phyloP scores from a whole-genome alignment of 148 eudicot genomes.

The Rhododendron molle region DNA sequence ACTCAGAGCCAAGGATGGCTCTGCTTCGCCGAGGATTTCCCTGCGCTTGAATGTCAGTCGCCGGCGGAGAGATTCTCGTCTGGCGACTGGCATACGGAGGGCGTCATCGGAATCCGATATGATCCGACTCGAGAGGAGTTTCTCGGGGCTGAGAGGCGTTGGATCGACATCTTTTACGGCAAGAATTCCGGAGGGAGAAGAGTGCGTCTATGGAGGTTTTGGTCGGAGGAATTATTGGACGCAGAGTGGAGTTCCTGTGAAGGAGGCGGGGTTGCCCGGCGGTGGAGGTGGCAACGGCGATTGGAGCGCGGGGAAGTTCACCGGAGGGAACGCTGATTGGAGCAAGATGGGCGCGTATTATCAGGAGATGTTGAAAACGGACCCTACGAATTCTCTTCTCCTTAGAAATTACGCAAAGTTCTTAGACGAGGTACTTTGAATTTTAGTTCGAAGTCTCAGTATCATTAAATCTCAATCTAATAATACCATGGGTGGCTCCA shows the following conservation, averaged over 20 bases:
- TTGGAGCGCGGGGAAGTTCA: neutral
- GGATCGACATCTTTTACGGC: slow-evolving; percentile 32
- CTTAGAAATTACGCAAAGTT: slow-evolving; percentile 67
- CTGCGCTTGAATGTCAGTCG: slow-evolving; percentile 10
- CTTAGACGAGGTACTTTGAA: slow-evolving; percentile 58
- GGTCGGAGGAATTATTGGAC: neutral
- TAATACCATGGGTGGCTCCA: too few species aligned
- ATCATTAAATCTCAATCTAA: too few species aligned
- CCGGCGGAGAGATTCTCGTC: neutral
- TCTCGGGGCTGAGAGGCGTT: neutral
- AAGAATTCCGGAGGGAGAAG: slow-evolving; percentile 27
- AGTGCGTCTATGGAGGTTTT: neutral
- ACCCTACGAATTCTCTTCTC: slow-evolving; percentile 59
- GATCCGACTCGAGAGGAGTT: slow-evolving; percentile 7
- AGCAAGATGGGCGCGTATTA: slow-evolving; percentile 47
- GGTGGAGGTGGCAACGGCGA: slow-evolving; percentile 32
- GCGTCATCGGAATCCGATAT: slow-evolving; percentile 37
- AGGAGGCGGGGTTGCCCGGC: slow-evolving; percentile 19
- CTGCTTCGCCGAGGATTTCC: neutral
- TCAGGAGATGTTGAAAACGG: slow-evolving; percentile 43
- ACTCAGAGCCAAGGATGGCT: neutral
- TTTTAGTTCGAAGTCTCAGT: too few species aligned
- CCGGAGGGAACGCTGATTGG: slow-evolving; percentile 26
- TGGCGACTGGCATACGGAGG: slow-evolving; percentile 24
- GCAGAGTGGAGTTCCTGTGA: slow-evolving; percentile 23